A percentile compares a stretch with the other conserved stretches of the same genome.
phyloP scores from a whole-genome alignment of 1,284 basidiomycete genomes.

The Leccinum pachyderme region DNA sequence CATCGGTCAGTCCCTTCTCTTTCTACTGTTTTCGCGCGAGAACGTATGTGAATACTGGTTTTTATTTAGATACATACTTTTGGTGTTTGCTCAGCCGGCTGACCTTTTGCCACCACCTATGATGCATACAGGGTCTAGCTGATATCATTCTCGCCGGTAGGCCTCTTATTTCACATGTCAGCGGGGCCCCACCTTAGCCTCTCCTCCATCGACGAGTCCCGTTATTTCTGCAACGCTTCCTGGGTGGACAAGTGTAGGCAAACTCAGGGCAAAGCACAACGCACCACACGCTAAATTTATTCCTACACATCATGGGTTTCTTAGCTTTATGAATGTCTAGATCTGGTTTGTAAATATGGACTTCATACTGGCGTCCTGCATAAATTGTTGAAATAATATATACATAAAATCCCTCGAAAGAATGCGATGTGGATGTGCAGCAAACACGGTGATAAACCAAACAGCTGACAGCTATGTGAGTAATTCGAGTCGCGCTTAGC shows the following conservation, averaged over 20 bases:
- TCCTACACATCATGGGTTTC: slow-evolving; percentile 30
- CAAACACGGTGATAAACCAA: slow-evolving; percentile 15
- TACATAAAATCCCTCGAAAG: slow-evolving; percentile 22
- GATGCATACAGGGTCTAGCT: background rate
- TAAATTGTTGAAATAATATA: slow-evolving; percentile 4
- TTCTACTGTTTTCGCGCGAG: background rate
- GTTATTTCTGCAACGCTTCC: slow-evolving; percentile 62
- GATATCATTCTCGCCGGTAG: slow-evolving; percentile 29
- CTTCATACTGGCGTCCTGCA: slow-evolving; percentile 1
- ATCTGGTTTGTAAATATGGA: background rate
- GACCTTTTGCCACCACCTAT: slow-evolving; percentile 55
- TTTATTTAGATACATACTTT: slow-evolving; percentile 57
- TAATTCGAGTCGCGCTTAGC: slow-evolving; percentile 18
- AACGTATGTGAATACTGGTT: background rate
- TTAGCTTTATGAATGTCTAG: slow-evolving; percentile 24
- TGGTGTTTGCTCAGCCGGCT: slow-evolving; percentile 61
- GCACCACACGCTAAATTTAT: slow-evolving; percentile 22
- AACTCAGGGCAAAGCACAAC: slow-evolving; percentile 24
- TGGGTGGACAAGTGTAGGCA: slow-evolving; percentile 20
- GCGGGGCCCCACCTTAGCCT: slow-evolving; percentile 56
- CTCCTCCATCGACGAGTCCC: slow-evolving; percentile 55
- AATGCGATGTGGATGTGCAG: slow-evolving; percentile 13
- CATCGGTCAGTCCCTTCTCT: slow-evolving; percentile 51
- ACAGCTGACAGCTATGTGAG: slow-evolving; percentile 10
- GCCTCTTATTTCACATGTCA: slow-evolving; percentile 77